These are phyloP conservation scores for Oryza longistaminata DNA, from an alignment of 176 grass and related monocot species.

Conservation along the genomic window DNA sequence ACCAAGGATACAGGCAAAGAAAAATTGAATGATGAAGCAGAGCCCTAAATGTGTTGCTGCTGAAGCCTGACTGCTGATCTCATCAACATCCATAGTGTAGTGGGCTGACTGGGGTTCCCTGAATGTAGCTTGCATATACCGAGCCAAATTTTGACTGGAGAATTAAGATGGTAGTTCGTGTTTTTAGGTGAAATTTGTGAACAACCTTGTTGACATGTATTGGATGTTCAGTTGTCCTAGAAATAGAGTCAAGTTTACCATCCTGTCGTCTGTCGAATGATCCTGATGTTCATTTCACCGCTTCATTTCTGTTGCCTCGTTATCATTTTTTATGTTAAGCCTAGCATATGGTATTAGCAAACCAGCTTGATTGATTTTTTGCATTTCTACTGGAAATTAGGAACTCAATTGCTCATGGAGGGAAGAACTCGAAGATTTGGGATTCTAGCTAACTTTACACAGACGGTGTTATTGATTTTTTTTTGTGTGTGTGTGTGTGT, in stretches of 20 bases:
- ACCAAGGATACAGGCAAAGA: slow-evolving; percentile 35
- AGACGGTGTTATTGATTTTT: no score
- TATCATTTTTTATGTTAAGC: slow-evolving; percentile 8
- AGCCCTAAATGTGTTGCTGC: slow-evolving; percentile 14
- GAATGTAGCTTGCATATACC: slow-evolving; percentile 26
- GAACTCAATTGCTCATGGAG: neutral
- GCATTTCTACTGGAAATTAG: no score
- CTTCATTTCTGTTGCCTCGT: neutral
- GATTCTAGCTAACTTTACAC: no score
- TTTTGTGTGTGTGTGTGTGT: no score
- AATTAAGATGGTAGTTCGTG: neutral
- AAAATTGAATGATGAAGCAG: slow-evolving; percentile 25
- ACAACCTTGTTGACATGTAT: slow-evolving; percentile 14
- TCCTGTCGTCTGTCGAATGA: neutral
- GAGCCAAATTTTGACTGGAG: slow-evolving; percentile 35
- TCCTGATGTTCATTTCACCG: neutral
- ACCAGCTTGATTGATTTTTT: neutral
- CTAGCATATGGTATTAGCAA: neutral
- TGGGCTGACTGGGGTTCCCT: slow-evolving; percentile 26
- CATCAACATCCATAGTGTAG: slow-evolving; percentile 43
- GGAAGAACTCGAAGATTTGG: neutral
- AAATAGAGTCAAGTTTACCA: neutral
- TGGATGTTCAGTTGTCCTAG: neutral
- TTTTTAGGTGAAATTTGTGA: slow-evolving; percentile 21
- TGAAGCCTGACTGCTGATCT: slow-evolving; percentile 32